phyloP scores from a whole-genome alignment of 352 stramenopile genomes.

The Phytophthora crassamura region DNA sequence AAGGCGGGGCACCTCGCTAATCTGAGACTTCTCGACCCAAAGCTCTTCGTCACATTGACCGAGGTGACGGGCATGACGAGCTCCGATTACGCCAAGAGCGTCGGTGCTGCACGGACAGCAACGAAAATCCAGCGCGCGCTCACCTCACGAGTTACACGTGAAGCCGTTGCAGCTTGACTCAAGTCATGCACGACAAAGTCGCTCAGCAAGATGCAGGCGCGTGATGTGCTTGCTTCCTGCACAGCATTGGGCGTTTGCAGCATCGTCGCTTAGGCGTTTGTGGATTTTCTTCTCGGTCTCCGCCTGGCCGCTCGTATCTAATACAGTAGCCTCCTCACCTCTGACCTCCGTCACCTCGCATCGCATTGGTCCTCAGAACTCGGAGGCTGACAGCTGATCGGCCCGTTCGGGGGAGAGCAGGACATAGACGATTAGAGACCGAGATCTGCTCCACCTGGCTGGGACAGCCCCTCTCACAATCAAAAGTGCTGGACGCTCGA shows the following conservation, averaged over 20 bases:
- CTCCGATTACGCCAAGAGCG: too few relatives aligned
- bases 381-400: slow-evolving; percentile 13
- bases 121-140: too few relatives aligned
- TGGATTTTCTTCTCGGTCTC: slow-evolving; percentile 33
- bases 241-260: neutral
- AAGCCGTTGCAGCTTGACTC: too few relatives aligned
- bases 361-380: slow-evolving; percentile 9
- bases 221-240: slow-evolving; percentile 1
- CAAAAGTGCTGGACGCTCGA: slow-evolving; percentile 17
- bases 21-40: too few relatives aligned
- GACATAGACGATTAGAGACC: neutral
- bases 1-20: too few relatives aligned
- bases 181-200: too few relatives aligned
- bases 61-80: too few relatives aligned
- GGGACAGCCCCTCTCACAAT: slow-evolving; percentile 31
- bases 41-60: too few relatives aligned
- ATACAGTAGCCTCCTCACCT: neutral
- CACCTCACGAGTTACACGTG: too few relatives aligned
- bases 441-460: slow-evolving; percentile 15
- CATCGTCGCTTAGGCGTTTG: neutral
- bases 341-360: neutral
- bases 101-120: too few relatives aligned
- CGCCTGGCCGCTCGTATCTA: slow-evolving; percentile 15
- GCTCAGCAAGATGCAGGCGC: neutral
- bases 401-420: neutral